Evolutionary conservation across 345 rosid species (phyloP).

Genomic region (Schrenkiella parvula): DNA sequence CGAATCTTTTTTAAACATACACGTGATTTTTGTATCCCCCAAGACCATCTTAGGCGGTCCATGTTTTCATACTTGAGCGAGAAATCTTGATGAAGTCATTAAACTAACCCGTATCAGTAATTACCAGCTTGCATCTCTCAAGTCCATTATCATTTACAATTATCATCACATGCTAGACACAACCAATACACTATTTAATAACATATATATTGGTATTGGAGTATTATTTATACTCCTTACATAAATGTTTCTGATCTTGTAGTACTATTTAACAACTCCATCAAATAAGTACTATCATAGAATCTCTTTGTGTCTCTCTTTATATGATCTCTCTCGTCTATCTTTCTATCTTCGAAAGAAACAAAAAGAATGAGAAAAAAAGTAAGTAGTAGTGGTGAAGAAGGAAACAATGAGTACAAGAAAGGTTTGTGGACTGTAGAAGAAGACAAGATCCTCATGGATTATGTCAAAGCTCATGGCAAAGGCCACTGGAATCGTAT

Average conservation of each 20-base stretch:
- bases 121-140: conserved; percentile 28
- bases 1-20: conserved; percentile 25
- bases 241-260: conserved; percentile 20
- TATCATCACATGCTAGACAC: conserved; percentile 30
- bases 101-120: conserved; percentile 16
- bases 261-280: conserved; percentile 24
- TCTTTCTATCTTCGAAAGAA: neutral
- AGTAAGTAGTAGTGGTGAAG: conserved; percentile 26
- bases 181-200: conserved; percentile 25
- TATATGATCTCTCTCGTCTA: conserved; percentile 17
- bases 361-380: conserved; percentile 32
- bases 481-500: conserved; percentile 65
- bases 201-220: no score
- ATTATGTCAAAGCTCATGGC: conserved; percentile 51
- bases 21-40: conserved; percentile 34
- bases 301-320: conserved; percentile 12
- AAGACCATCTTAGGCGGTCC: conserved; percentile 32
- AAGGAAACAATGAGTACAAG: conserved; percentile 35
- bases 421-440: conserved; percentile 49
- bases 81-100: conserved; percentile 10
- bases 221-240: neutral
- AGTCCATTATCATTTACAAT: conserved; percentile 18
- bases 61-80: conserved; percentile 13
- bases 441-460: conserved; percentile 48
- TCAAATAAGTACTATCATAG: conserved; percentile 7